Evolutionary conservation across 106 monocot species (phyloP).

Genomic region (Gastrodia elata): DNA sequence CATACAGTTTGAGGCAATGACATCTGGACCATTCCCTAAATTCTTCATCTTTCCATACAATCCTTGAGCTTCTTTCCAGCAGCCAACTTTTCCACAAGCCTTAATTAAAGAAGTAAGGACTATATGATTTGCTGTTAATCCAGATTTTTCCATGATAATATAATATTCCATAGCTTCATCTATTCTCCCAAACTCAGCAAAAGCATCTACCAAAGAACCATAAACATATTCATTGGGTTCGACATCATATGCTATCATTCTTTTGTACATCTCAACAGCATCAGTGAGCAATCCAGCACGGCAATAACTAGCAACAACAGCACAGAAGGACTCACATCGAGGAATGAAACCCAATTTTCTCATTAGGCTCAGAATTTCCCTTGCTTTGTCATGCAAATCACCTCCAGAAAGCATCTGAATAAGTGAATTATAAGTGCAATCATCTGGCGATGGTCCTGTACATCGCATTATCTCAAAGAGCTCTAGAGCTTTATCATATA

Average conservation of each 20-base stretch:
- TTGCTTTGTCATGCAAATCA: conserved; percentile 42
- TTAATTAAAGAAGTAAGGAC: conserved; percentile 80
- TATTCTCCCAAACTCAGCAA: conserved; percentile 43
- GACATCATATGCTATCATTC: conserved; percentile 42
- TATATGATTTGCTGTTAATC: conserved; percentile 37
- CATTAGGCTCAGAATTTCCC: conserved; percentile 46
- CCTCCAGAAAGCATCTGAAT: conserved; percentile 71
- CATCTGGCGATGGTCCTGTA: conserved; percentile 58
- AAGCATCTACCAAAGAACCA: conserved; percentile 58
- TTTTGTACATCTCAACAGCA: conserved; percentile 35
- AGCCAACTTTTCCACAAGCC: conserved; percentile 43
- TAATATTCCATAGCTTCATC: conserved; percentile 42
- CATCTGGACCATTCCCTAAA: conserved; percentile 49
- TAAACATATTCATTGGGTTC: conserved; percentile 65
- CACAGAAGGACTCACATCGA: conserved; percentile 55
- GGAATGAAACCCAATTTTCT: conserved; percentile 41
- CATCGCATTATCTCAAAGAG: conserved; percentile 58
- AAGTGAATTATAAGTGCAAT: conserved; percentile 74
- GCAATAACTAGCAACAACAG: conserved; percentile 39
- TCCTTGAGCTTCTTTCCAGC: conserved; percentile 74
- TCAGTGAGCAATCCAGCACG: conserved; percentile 26
- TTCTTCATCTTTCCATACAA: conserved; percentile 51
- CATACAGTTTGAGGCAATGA: conserved; percentile 72
- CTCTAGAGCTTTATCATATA: conserved; percentile 56
- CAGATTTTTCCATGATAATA: conserved; percentile 49